Evolutionary conservation across 257 asterid species (phyloP), one percentile per base, ranked within the genome.

Genomic region (Petunia secreta): DNA sequence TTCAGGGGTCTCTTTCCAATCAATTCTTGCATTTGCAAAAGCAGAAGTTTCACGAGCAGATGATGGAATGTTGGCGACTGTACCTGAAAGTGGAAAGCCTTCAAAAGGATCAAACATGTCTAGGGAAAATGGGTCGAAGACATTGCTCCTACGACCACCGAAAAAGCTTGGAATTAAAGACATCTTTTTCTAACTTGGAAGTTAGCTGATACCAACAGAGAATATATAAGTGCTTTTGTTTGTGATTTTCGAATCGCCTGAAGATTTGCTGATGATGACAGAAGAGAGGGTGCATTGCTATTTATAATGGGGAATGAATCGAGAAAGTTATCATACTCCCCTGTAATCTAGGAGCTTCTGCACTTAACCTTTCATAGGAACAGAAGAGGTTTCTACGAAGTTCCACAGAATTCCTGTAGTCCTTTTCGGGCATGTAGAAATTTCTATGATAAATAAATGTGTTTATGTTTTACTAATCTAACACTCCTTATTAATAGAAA

Each of bases 1-100:
- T 43, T 68, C n/a, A 2, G 57, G 57, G 8, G 75, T 68, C 9
- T 68, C 75, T 68, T 68, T 68, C 75, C 75, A 68, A 9, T 68
- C 58, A 3, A 68, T 68, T 44, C 16, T 44, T 4, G 57, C 57
- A 16, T 68, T 44, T 8, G 75, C 57, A 0, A 68, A 68, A 43
- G 15, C 75, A n/a, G 75, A 66, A 13, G 74, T 40, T n/a, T 67
- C 75, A 1, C 39, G 4, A 68, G 10, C 55, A 43, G 75, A 68
- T 1, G 58, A 68, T 44, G n/a, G 0, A 5, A 52, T 15, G 0
- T 10, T 52, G 11, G 14, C 15, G 8, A 52, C 57, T 8, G 58
- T 6, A 8, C 46, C 25, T 0, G 16, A 2, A 16, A 68, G 25
- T 16, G 40, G 39, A 1, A 66, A 66, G 0, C 75, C 75, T 15